Conservation (phyloP, 352 stramenopile genomes). For the Phytophthora pisi region DNA sequence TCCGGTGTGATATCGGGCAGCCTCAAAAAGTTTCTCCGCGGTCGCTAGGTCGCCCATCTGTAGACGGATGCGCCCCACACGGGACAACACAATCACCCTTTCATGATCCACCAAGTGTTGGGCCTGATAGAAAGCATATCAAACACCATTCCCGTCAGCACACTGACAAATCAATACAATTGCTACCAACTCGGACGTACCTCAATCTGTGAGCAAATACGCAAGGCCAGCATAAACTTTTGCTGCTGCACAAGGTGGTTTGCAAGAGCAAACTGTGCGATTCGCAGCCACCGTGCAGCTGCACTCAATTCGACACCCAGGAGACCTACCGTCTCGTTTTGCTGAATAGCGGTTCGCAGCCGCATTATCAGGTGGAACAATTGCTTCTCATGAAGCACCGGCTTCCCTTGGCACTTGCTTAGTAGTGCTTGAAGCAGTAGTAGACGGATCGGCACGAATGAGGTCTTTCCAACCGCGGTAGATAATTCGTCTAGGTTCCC, state of each 20-base stretch:
- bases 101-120: slow-evolving; percentile 46
- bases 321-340: slow-evolving; percentile 31
- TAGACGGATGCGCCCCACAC: slow-evolving; percentile 70
- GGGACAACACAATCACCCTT: slow-evolving; percentile 57
- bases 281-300: slow-evolving; percentile 58
- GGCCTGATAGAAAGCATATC: slow-evolving; percentile 29
- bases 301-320: slow-evolving; percentile 42
- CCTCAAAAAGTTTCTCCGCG: slow-evolving; percentile 63
- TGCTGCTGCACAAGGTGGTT: slow-evolving; percentile 78
- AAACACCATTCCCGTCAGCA: background rate
- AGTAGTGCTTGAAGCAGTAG: slow-evolving; percentile 69
- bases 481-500: slow-evolving; percentile 57
- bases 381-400: slow-evolving; percentile 66
- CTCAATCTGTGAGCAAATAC: slow-evolving; percentile 70
- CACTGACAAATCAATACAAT: background rate
- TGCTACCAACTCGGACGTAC: slow-evolving; percentile 33
- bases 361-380: slow-evolving; percentile 59
- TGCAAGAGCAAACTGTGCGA: slow-evolving; percentile 66
- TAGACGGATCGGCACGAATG: slow-evolving; percentile 66
- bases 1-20: slow-evolving; percentile 42
- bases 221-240: slow-evolving; percentile 70
- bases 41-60: slow-evolving; percentile 73
- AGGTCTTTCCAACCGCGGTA: slow-evolving; percentile 19
- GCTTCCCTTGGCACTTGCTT: slow-evolving; percentile 71
- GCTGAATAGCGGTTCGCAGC: slow-evolving; percentile 37